Conservation (phyloP, 176 grass and related monocot genomes). For the Oryza australiensis region DNA sequence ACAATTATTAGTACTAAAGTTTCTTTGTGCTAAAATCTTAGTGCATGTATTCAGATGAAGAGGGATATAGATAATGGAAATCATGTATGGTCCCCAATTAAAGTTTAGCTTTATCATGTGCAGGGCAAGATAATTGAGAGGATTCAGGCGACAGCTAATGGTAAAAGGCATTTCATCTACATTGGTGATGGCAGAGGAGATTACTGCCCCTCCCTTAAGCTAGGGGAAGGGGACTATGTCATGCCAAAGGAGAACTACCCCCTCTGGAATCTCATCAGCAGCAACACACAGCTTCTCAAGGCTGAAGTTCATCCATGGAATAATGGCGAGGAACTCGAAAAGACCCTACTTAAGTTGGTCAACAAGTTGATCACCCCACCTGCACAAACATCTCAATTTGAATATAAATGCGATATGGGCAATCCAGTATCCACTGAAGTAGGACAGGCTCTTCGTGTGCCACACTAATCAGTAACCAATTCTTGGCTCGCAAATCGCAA, state of each 20-base stretch:
- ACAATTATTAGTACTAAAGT: not conserved
- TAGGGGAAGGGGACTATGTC: slow-evolving; percentile 65
- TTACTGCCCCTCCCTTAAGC: slow-evolving; percentile 74
- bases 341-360: slow-evolving; percentile 50
- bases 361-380: slow-evolving; percentile 40
- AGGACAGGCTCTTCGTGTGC: slow-evolving; percentile 51
- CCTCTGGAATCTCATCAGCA: slow-evolving; percentile 64
- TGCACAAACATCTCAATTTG: slow-evolving; percentile 31
- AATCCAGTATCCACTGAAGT: slow-evolving; percentile 49
- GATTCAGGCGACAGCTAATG: slow-evolving; percentile 34
- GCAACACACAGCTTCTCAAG: slow-evolving; percentile 55
- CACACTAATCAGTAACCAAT: slow-evolving; percentile 43
- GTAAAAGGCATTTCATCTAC: slow-evolving; percentile 59
- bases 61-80: not conserved
- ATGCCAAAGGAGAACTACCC: slow-evolving; percentile 82
- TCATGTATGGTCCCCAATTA: not conserved
- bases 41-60: not conserved
- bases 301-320: slow-evolving; percentile 69
- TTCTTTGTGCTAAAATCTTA: not conserved
- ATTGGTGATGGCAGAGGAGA: slow-evolving; percentile 76
- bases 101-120: slow-evolving; percentile 23
- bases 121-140: slow-evolving; percentile 77
- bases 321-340: slow-evolving; percentile 49
- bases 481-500: slow-evolving; percentile 23
- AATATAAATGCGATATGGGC: slow-evolving; percentile 58